Evolutionary conservation across 148 eudicot genomes (phyloP), one percentile per base, ranked within the genome.

Genomic region (Persicaria tinctoria): DNA sequence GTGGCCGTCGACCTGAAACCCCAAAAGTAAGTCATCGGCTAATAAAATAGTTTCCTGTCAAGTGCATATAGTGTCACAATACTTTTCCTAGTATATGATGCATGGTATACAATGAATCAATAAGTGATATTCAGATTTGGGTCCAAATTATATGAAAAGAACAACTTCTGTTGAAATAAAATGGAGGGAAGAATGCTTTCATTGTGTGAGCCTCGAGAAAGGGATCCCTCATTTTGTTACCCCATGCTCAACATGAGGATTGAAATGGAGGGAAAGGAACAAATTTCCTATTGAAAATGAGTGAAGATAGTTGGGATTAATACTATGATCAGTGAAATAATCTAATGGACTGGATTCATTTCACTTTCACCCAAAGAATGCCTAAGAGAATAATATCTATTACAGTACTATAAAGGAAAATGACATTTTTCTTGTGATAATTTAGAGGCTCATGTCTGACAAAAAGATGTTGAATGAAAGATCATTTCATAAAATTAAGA

Each of bases 1-100:
- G 73, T 44, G 81, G 84, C 47, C 83, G 89, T 72, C 83, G 86
- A 45, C 98, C 98, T 94, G 86, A 50, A 46, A 71, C 9, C 20
- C 20, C 32, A 83, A 83, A 86, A 84, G 74, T 62, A 79, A 72
- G 81, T 60, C 72, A 73, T 62, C 57, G 41, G 62, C 70, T 27
- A 71, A 72, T 20, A 79, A 11, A 57, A 5, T 10, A 69, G 72
- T 69, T 69, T 16, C 44, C 5, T 60, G 27, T 27, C 68, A 60
- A 60, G 68, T 60, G 14, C 44, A 60, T 60, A 60, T 13, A 23
- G 8, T 57, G 17, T 60, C 44, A 60, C 18, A 27, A 20, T 60
- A 5, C 44, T 60, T 23, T 60, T 60, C 11, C 41, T 8, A 8
- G 9, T 5, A 60, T 60, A 9, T 8, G 66, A 60, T 11, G 7